Percentiles rank a stretch among this genome's conserved stretches.
Evolutionary conservation across 139 green algal species (phyloP).

Genomic region (Chlorella sp.): DNA sequence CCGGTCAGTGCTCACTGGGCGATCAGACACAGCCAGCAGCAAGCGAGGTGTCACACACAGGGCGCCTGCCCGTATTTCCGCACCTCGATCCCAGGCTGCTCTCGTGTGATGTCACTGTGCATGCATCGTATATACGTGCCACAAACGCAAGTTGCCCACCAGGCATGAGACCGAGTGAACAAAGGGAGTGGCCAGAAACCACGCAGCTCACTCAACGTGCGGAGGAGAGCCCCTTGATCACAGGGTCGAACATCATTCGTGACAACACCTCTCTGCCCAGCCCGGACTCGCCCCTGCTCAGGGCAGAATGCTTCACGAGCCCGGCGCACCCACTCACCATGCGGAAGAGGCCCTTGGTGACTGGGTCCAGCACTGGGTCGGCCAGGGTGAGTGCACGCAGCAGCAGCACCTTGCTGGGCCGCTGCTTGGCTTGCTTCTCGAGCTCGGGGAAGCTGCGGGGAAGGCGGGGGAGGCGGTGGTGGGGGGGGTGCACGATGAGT

Average conservation of each 20-base stretch:
- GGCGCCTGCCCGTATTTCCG: background rate
- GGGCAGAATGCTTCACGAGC: too few relatives aligned
- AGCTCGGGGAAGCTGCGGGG: constrained; percentile 37
- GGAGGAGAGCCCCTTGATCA: background rate
- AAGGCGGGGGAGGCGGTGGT: too few relatives aligned
- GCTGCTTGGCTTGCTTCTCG: constrained; percentile 20
- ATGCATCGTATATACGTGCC: too few relatives aligned
- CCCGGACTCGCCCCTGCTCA: too few relatives aligned
- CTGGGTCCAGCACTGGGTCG: constrained; percentile 31
- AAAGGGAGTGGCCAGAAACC: background rate
- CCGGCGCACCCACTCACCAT: too few relatives aligned
- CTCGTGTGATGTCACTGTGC: too few relatives aligned
- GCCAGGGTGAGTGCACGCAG: background rate
- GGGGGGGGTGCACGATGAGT: background rate
- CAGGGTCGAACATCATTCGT: too few relatives aligned
- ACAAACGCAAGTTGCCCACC: too few relatives aligned
- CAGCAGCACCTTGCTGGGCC: background rate
- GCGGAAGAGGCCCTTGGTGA: constrained; percentile 27
- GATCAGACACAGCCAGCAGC: background rate
- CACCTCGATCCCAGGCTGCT: background rate
- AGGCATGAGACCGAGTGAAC: background rate
- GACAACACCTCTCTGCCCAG: too few relatives aligned
- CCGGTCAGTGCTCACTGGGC: background rate
- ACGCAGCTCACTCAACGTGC: background rate
- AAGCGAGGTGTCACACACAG: background rate